Evolutionary conservation across 176 grass and related monocot genomes (phyloP), one percentile per base, ranked within the genome.

Genomic region (Lolium rigidum): DNA sequence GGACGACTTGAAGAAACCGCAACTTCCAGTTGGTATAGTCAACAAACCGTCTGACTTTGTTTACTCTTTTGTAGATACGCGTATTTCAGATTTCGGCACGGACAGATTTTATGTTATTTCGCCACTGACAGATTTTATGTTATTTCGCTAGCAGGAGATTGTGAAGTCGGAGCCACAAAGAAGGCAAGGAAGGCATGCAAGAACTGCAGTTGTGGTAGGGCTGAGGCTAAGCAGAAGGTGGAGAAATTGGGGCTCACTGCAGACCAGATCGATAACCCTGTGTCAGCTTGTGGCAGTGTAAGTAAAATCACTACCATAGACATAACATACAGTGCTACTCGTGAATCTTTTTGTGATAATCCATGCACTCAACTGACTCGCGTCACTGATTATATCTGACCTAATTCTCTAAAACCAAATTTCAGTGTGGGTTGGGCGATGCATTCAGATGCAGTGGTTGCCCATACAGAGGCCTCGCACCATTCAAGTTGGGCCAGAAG

Each of bases 101-200:
- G 18, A 89, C 37, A 31, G 38, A 17, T 47, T 1, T 68, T 13
- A 2, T 13, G 10, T 43, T 78, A 18, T 84, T 90, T 85, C 15
- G 55, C 8, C 72, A 96, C 78, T 90, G 18, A 89, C 37, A 31
- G 38, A 17, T 47, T 1, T 68, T 13, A 2, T 13, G 10, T 43
- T 78, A 18, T 84, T 90, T 85, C 15, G 55, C 8, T 66, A 96
- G 92, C 88, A 8, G 97, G 90, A 31, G 94, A 94, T 74, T 99
- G 97, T 83, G 97, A 99, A 17, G 92, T 96, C 21, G 92, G 92
- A 64, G 91, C 90, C 37, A 81, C 90, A 13, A 96, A 84, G 87
- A 99, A 99, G 41, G 91, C 93, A 25, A 95, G 93, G 87, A 95
- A 95, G 61, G 97, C 97, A n/a, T 99, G 97, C 92, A 96, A 96